A percentile compares a stretch with the other conserved stretches of the same genome.
Evolutionary conservation across 2,329 filamentous ascomycete species (phyloP).

Genomic region (Leptodontidium sp.): DNA sequence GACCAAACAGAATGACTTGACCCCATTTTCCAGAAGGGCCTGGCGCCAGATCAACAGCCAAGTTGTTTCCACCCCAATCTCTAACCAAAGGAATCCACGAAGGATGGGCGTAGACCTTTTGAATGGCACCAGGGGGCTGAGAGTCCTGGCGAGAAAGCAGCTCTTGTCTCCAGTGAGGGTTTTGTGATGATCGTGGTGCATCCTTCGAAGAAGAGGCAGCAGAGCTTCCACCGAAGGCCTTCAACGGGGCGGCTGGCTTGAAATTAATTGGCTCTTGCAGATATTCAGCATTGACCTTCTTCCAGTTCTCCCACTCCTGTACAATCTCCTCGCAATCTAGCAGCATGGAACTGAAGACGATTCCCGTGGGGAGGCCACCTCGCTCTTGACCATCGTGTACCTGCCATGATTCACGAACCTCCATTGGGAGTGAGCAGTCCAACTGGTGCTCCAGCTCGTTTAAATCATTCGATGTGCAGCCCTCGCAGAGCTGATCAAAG

Average conservation of each 20-base stretch:
- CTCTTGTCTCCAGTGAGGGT: conserved; percentile 82
- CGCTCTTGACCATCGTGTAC: conserved; percentile 97
- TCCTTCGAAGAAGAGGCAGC: conserved; percentile 76
- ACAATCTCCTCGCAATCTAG: conserved; percentile 98
- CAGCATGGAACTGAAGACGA: conserved; percentile 94
- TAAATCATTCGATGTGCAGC: conserved; percentile 90
- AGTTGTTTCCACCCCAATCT: conserved; percentile 98
- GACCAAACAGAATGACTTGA: conserved; percentile 94
- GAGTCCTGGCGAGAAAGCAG: conserved; percentile 86
- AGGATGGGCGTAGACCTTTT: conserved; percentile 92
- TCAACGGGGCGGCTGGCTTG: conserved; percentile 71
- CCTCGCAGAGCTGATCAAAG: conserved; percentile 91
- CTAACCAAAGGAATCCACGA: conserved; percentile 96
- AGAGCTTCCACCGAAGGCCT: conserved; percentile 71
- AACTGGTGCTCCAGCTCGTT: conserved; percentile 97
- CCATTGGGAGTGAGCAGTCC: conserved; percentile 91
- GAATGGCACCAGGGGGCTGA: conserved; percentile 84
- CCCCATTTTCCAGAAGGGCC: conserved; percentile 93
- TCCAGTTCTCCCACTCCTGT: conserved; percentile 98
- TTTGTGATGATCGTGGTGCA: conserved; percentile 60
- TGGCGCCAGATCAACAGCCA: conserved; percentile 91
- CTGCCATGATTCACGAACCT: conserved; percentile 90
- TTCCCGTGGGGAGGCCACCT: conserved; percentile 86
- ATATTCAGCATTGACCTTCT: conserved; percentile 89
- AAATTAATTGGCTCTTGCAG: conserved; percentile 61